Conservation (phyloP, 2,329 filamentous ascomycete genomes). For the Fusarium acutatum region DNA sequence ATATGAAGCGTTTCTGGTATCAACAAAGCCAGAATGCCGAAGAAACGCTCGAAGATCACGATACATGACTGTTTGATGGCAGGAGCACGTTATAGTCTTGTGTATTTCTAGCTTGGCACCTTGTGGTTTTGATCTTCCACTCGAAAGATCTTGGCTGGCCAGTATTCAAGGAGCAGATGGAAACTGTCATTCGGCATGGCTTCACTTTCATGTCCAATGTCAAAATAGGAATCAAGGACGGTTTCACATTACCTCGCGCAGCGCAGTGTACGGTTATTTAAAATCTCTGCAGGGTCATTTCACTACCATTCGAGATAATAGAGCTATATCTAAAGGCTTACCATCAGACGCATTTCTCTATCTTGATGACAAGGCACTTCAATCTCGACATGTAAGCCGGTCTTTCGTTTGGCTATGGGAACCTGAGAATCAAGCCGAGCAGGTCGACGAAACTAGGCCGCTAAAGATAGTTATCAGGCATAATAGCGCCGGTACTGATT, state of each 20-base stretch:
- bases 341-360: neutral
- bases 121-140: neutral
- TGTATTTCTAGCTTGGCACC: neutral
- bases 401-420: neutral
- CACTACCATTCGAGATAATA: neutral
- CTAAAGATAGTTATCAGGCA: neutral
- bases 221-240: neutral
- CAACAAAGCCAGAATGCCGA: neutral
- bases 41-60: neutral
- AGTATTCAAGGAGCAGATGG: neutral
- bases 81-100: neutral
- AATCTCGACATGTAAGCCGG: neutral
- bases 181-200: neutral
- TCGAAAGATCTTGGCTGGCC: neutral
- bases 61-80: neutral
- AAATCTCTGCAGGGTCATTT: neutral
- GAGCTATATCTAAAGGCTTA: neutral
- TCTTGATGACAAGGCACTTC: neutral
- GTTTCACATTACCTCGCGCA: rapidly evolving
- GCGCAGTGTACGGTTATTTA: rapidly evolving
- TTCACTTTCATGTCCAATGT: neutral
- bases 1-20: neutral
- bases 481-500: neutral
- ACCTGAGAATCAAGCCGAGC: neutral
- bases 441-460: rapidly evolving